These are phyloP conservation scores for Gossypium ekmanianum DNA, from an alignment of 345 rosid species.

Conservation along the genomic window DNA sequence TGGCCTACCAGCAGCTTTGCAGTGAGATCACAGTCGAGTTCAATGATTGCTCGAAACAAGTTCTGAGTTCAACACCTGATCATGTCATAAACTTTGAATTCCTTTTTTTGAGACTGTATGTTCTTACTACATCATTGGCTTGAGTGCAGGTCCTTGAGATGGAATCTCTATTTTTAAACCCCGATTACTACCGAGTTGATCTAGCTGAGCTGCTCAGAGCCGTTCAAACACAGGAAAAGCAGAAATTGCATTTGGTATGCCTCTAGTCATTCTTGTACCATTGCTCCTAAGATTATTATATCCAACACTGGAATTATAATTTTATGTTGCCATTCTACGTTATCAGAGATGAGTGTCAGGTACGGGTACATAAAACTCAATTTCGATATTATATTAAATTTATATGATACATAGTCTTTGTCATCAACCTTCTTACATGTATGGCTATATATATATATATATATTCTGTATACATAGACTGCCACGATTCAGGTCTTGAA, in stretches of 20 bases:
- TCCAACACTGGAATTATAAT: background rate
- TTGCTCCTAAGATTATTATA: background rate
- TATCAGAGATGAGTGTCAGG: background rate
- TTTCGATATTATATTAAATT: too few relatives aligned
- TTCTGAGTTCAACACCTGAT: constrained; percentile 15
- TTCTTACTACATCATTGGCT: background rate
- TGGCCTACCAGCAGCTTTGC: constrained; percentile 76
- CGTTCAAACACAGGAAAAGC: constrained; percentile 81
- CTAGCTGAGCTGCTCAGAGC: constrained; percentile 66
- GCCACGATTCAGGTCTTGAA: constrained; percentile 81
- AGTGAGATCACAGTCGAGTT: constrained; percentile 71
- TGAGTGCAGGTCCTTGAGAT: constrained; percentile 61
- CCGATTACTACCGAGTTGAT: constrained; percentile 52
- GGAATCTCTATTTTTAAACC: constrained; percentile 54
- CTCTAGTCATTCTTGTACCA: background rate
- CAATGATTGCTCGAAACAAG: constrained; percentile 88
- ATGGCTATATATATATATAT: background rate
- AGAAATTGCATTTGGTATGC: constrained; percentile 74
- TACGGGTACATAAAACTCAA: background rate
- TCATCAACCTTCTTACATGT: background rate
- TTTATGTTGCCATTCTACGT: background rate
- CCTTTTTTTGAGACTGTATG: background rate
- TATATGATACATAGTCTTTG: too few relatives aligned
- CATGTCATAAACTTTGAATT: background rate
- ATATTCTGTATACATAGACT: constrained; percentile 36